Evolutionary conservation across 257 asterid species (phyloP).

Genomic region (Ophiorrhiza pumila): DNA sequence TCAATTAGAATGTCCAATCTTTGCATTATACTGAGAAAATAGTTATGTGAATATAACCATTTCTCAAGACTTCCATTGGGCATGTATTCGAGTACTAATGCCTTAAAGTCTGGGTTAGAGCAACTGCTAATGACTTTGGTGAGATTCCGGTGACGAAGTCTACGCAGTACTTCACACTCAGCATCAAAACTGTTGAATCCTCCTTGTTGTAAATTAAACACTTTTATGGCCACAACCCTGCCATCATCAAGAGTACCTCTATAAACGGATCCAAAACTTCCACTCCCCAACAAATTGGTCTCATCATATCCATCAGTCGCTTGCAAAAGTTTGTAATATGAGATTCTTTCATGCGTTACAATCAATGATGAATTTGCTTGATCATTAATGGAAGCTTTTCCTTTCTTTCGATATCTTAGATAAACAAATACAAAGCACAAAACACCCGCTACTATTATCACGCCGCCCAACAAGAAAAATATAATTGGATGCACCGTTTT

Average conservation of each 20-base stretch:
- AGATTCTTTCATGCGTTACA: too few species aligned
- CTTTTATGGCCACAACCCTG: not conserved
- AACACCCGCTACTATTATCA: not conserved
- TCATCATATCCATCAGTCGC: too few species aligned
- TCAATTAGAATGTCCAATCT: not conserved
- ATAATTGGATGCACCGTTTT: not conserved
- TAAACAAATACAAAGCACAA: not conserved
- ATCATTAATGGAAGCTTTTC: too few species aligned
- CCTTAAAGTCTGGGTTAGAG: not conserved
- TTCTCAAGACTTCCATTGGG: slow-evolving; percentile 11
- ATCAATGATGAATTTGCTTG: not conserved
- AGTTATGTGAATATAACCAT: not conserved
- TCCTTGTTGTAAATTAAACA: not conserved
- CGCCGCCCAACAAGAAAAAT: not conserved
- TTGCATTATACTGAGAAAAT: not conserved
- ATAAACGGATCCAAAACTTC: not conserved
- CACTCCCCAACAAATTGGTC: too few species aligned
- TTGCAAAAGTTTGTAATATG: too few species aligned
- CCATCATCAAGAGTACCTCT: not conserved
- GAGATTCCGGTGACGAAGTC: not conserved
- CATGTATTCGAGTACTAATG: slow-evolving; percentile 4
- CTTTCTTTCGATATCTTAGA: not conserved
- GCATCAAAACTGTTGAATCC: not conserved
- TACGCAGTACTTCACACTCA: not conserved
- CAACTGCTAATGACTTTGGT: slow-evolving; percentile 5